These are phyloP conservation scores for Multifurca ochricompacta DNA, from an alignment of 768 basidiomycete genomes.

Conservation along the genomic window DNA sequence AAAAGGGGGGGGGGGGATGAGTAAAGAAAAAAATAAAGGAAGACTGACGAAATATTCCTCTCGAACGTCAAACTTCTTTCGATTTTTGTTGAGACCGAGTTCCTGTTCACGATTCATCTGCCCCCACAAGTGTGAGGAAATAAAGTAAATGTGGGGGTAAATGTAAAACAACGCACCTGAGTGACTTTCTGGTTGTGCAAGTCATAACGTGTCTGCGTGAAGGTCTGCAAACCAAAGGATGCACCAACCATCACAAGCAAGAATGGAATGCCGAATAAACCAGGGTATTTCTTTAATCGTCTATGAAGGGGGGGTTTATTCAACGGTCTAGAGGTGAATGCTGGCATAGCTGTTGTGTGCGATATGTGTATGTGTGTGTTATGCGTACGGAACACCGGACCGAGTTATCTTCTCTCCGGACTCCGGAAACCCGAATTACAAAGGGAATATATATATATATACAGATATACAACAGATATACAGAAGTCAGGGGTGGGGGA, in stretches of 20 bases:
- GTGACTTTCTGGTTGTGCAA: conserved; percentile 73
- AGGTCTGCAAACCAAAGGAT: conserved; percentile 71
- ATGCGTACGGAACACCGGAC: background rate
- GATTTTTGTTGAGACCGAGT: conserved; percentile 55
- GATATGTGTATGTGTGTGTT: no score
- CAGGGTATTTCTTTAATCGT: conserved; percentile 42
- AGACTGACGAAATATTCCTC: conserved; percentile 92
- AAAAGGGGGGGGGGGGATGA: background rate
- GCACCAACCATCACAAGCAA: conserved; percentile 76
- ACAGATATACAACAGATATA: no score
- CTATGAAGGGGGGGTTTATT: conserved; percentile 8
- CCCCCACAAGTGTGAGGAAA: background rate
- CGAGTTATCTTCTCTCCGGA: no score
- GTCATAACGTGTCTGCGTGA: conserved; percentile 91
- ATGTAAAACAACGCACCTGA: conserved; percentile 37
- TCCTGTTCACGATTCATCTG: conserved; percentile 75
- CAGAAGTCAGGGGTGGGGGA: no score
- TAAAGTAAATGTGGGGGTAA: background rate
- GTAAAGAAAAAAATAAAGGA: no score
- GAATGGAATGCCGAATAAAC: conserved; percentile 82
- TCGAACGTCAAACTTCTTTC: conserved; percentile 83
- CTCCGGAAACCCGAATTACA: no score
- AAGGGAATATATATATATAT: no score
- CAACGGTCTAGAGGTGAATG: conserved; percentile 16
- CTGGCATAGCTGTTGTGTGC: no score